Percentiles rank a stretch among this genome's conserved stretches.
Conservation (phyloP, 495 filamentous ascomycete genomes). For the Schizothecium vesticola region DNA sequence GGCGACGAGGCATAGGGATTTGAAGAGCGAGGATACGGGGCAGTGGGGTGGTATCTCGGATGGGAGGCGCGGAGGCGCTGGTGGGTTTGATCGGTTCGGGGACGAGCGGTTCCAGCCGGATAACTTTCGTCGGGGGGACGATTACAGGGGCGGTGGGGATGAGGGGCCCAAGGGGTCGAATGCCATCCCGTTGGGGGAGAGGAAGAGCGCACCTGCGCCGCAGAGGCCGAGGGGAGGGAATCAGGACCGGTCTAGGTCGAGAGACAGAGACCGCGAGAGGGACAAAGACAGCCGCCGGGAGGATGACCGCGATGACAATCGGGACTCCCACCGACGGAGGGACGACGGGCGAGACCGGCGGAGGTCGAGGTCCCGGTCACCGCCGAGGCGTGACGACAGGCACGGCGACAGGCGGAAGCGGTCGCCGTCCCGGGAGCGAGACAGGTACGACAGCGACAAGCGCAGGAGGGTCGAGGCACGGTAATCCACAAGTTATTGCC, state of each 20-base stretch:
- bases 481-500: neutral
- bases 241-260: constrained; percentile 23
- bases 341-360: constrained; percentile 23
- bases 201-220: constrained; percentile 36
- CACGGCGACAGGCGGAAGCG: constrained; percentile 55
- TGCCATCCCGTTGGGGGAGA: constrained; percentile 53
- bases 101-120: constrained; percentile 76
- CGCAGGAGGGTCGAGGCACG: constrained; percentile 53
- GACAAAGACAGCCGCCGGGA: constrained; percentile 23
- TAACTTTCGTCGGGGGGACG: constrained; percentile 36
- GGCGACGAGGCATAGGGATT: constrained; percentile 80
- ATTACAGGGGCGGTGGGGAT: constrained; percentile 16
- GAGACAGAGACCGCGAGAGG: constrained; percentile 3
- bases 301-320: neutral
- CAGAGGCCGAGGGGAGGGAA: constrained; percentile 30
- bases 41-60: constrained; percentile 61
- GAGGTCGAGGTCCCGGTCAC: constrained; percentile 20
- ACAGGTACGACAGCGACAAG: constrained; percentile 58
- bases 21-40: constrained; percentile 89
- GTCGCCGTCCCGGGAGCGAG: constrained; percentile 56
- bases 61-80: constrained; percentile 44
- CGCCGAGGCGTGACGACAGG: constrained; percentile 32
- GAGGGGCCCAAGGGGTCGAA: constrained; percentile 53
- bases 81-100: constrained; percentile 39
- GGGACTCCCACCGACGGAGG: constrained; percentile 4